phyloP scores from a whole-genome alignment of 2,329 filamentous ascomycete genomes.

The Diaporthe sp. region DNA sequence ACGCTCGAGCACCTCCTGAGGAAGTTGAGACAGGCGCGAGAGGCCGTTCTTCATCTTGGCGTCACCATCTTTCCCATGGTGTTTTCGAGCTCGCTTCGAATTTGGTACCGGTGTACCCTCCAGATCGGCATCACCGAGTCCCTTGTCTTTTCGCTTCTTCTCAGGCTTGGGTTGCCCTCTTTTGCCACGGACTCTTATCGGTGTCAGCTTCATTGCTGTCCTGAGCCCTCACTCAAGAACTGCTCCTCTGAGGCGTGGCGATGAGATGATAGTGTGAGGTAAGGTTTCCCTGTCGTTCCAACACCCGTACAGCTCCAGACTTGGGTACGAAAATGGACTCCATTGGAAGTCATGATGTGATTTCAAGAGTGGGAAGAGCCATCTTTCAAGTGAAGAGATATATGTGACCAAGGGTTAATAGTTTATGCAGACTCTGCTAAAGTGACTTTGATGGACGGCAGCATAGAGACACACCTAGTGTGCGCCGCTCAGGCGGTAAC shows the following conservation, averaged over 20 bases:
- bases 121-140: not conserved
- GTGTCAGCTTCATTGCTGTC: conserved; percentile 61
- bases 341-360: not conserved
- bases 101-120: conserved; percentile 11
- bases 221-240: not conserved
- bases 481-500: not conserved
- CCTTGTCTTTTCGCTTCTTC: conserved; percentile 44
- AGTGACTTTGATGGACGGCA: not conserved
- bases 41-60: conserved; percentile 43
- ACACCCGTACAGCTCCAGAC: conserved; percentile 7
- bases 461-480: conserved; percentile 12
- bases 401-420: not conserved
- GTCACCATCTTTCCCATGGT: conserved; percentile 18
- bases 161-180: conserved; percentile 47
- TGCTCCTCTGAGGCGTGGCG: not conserved
- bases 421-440: not conserved
- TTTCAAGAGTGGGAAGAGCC: not conserved
- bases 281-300: not conserved
- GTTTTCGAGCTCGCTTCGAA: conserved; percentile 39
- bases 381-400: not conserved
- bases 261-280: not conserved
- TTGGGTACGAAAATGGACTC: not conserved
- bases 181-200: conserved; percentile 64
- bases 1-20: conserved; percentile 66
- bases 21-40: conserved; percentile 55